Base-by-base conservation (phyloP, 805 yeast genomes). In the Starmerella scarabaei region DNA sequence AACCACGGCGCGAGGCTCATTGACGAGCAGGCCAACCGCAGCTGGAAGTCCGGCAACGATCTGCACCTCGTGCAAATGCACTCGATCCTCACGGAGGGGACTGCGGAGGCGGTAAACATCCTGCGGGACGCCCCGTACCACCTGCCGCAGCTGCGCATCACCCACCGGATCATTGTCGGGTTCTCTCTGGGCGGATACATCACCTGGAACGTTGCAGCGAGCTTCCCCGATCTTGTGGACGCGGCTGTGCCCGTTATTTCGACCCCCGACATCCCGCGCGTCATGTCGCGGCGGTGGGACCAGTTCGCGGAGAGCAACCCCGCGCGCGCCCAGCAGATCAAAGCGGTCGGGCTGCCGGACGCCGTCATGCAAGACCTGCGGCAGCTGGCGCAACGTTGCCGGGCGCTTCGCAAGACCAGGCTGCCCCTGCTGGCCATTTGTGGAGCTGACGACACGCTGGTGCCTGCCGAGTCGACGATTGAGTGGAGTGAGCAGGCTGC, bases 101-200 rank as follows among this genome's bases (percentile, higher is more conserved):
- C 68, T 1, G 58, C 57, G 9, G 77, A 73, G 42, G 53, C 68
- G 32, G 62, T 57, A 41, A 51, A 64, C 19, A 50, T 72, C 19
- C 64, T 69, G 49, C 65, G 64, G 45, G 67, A 61, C 42, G 53
- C 72, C 30, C 75, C 74, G 5, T 20, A 35, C 14, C 48, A 47
- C 54, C 39, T 64, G 53, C 49, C 55, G 49, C 34, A 54, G 48
- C 29, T 51, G 50, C 38, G 44, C 30, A 44, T 66, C 52, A 36
- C 40, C n/a, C 23, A 29, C 16, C 33, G 42, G 14, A 61, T 68
- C 32, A 54, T 70, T 21, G 50, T 65, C 11, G 81, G 80, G 1
- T 61, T 62, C 30, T 72, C 78, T 0, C 59, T 73, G 33, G 79
- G 80, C 2, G 80, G 73, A 0, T 78, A 75, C 53, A 61, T 67